Percentiles rank a stretch among this genome's conserved stretches.
phyloP scores from a whole-genome alignment of 1,284 basidiomycete species.

The Cryptococcus maquisensis region DNA sequence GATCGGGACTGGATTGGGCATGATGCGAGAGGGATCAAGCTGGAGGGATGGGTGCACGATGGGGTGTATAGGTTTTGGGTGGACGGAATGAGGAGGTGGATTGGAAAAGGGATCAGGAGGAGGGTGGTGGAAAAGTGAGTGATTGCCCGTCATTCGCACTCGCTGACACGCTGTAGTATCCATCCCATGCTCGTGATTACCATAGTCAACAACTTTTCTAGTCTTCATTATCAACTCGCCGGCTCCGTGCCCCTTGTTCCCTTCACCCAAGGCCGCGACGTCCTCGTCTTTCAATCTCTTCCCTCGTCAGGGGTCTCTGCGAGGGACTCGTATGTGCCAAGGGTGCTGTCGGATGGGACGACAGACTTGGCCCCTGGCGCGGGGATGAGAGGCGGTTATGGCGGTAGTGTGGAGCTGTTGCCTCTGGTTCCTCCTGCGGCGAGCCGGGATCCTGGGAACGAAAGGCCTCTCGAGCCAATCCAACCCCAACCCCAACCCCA shows the following conservation, averaged over 20 bases:
- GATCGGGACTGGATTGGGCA: conserved; percentile 9
- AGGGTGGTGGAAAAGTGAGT: conserved; percentile 30
- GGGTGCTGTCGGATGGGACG: not conserved
- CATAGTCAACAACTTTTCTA: conserved; percentile 30
- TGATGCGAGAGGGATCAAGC: conserved; percentile 28
- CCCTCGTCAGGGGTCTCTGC: conserved; percentile 27
- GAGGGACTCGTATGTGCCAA: conserved; percentile 21
- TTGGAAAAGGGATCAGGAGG: conserved; percentile 26
- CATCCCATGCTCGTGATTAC: conserved; percentile 32
- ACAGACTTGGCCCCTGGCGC: not conserved
- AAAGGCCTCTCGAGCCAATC: too few relatives aligned
- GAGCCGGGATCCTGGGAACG: too few relatives aligned
- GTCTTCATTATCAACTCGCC: conserved; percentile 27
- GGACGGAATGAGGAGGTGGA: conserved; percentile 37
- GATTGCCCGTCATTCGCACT: not conserved
- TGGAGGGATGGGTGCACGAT: conserved; percentile 43
- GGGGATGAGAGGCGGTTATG: not conserved
- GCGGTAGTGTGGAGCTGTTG: too few relatives aligned
- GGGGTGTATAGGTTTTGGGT: conserved; percentile 45
- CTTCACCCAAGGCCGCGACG: conserved; percentile 29
- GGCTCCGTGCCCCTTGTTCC: conserved; percentile 36
- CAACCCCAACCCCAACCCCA: not conserved
- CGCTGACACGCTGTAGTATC: conserved; percentile 16
- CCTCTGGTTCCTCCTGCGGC: not conserved
- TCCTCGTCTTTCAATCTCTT: conserved; percentile 37